A percentile compares a stretch with the other conserved stretches of the same genome.
phyloP scores from a whole-genome alignment of 2,329 filamentous ascomycete genomes.

The Aspergillus brunneoviolaceus region DNA sequence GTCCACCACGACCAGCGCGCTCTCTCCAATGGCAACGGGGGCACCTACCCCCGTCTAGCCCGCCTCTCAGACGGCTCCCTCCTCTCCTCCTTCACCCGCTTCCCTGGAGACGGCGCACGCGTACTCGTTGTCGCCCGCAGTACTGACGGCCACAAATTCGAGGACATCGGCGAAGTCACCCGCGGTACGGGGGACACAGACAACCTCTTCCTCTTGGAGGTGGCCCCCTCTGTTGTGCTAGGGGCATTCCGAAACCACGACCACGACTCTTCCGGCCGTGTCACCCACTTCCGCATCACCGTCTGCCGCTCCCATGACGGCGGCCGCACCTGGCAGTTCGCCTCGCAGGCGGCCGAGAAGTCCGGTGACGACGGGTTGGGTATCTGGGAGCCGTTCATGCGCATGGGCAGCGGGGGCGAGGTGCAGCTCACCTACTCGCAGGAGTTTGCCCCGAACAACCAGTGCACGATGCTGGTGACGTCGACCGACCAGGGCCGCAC shows the following conservation, averaged over 20 bases:
- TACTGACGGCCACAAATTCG: conserved; percentile 45
- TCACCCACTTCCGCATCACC: conserved; percentile 51
- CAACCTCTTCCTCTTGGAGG: conserved; percentile 50
- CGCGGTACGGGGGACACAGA: conserved; percentile 48
- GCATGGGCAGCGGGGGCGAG: conserved; percentile 35
- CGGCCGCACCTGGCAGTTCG: conserved; percentile 45
- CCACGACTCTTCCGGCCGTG: conserved; percentile 32
- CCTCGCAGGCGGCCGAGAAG: conserved; percentile 48
- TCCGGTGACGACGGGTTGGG: conserved; percentile 31
- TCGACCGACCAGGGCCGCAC: conserved; percentile 46
- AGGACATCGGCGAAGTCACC: conserved; percentile 45
- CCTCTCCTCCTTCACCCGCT: conserved; percentile 48
- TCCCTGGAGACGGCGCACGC: conserved; percentile 37
- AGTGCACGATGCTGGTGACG: conserved; percentile 51
- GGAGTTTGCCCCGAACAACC: conserved; percentile 48
- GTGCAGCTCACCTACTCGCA: conserved; percentile 50
- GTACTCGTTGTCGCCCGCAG: conserved; percentile 47
- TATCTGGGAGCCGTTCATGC: conserved; percentile 54
- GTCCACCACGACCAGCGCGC: conserved; percentile 36
- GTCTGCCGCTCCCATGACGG: conserved; percentile 50
- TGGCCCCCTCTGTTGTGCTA: conserved; percentile 37
- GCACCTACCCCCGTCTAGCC: conserved; percentile 51
- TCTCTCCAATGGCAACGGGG: conserved; percentile 33
- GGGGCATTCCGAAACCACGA: conserved; percentile 54
- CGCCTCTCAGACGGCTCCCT: conserved; percentile 48